Base-by-base conservation (phyloP, 495 filamentous ascomycete species). In the Daldinia bambusicola region DNA sequence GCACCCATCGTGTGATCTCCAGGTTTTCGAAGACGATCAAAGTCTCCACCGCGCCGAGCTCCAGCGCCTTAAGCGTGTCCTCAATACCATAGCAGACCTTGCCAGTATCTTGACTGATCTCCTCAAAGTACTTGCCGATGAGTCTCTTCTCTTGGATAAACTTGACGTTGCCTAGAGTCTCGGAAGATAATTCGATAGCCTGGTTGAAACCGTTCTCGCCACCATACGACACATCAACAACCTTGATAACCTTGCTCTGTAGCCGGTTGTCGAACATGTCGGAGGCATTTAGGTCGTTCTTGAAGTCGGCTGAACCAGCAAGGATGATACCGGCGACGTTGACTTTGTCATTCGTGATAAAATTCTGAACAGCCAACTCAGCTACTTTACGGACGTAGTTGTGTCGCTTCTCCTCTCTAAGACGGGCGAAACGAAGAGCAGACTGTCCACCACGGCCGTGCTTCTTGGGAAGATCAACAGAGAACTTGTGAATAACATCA, bases 81-180 rank as follows among this genome's bases (percentile, higher is more conserved):
- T 98, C 95, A 55, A 98, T 88, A 84, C 95, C 95, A 78, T 99
- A 99, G 84, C 95, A 99, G 68, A 99, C 89, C 75, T 91, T 94
- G 66, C 95, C 95, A 52, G 90, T 95, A 75, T 99, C 96, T 77
- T 97, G 94, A 74, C 92, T 97, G 77, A 99, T 98, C 82, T 99
- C 94, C 78, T 98, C 93, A 76, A 99, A 99, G 86, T 99, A 99
- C 75, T 90, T 93, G 75, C 93, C 93, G 77, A 99, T 99, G 57
- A 99, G 88, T 85, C 97, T 98, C 91, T 99, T 99, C 87, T 99
- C 95, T 81, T 99, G 95, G 79, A 99, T 97, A 81, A 99, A 99
- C 81, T 99, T 99, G 85, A 99, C 95, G 74, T 97, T 98, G 81
- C 93, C 91, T 52, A 99, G 86, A n/a, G 95, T 98, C 85, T 99